phyloP scores from a whole-genome alignment of 1,284 basidiomycete species.

The Hymenochaete sp. region DNA sequence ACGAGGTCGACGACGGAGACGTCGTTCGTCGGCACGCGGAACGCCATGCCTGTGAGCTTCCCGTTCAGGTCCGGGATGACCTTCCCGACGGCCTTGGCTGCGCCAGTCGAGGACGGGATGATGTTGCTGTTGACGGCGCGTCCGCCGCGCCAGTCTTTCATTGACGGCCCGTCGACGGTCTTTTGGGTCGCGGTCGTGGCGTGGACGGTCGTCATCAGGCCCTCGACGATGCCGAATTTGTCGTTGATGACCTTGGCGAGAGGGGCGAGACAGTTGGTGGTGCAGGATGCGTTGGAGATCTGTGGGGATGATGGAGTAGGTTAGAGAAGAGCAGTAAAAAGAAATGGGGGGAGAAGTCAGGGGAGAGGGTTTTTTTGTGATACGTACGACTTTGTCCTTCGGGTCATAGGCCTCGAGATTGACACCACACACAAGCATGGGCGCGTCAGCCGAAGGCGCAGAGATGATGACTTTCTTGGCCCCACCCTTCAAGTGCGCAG shows the following conservation, averaged over 20 bases:
- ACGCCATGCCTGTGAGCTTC: constrained; percentile 93
- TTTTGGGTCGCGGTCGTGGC: constrained; percentile 97
- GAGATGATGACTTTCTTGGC: constrained; percentile 99
- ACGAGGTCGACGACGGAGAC: constrained; percentile 99
- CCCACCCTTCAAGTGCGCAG: constrained; percentile 94
- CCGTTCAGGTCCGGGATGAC: constrained; percentile 96
- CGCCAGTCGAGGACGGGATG: constrained; percentile 98
- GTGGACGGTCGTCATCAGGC: constrained; percentile 98
- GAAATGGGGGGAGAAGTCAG: background rate
- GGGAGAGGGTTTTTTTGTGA: background rate
- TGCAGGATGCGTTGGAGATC: constrained; percentile 99
- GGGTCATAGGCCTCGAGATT: constrained; percentile 94
- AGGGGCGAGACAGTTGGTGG: constrained; percentile 98
- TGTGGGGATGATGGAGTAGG: constrained; percentile 22
- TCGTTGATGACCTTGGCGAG: constrained; percentile 98
- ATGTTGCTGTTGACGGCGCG: constrained; percentile 98
- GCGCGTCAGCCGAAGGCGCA: constrained; percentile 95
- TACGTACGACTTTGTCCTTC: constrained; percentile 76
- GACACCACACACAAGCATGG: constrained; percentile 96
- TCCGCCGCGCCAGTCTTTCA: constrained; percentile 95
- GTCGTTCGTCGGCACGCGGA: constrained; percentile 96
- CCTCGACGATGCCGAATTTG: constrained; percentile 91
- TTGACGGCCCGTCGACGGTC: constrained; percentile 95
- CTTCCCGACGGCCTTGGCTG: constrained; percentile 99
- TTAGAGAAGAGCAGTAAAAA: background rate